Evolutionary conservation across 2,329 filamentous ascomycete species (phyloP), one percentile per base, ranked within the genome.

Genomic region (Lecanicillium sp.): DNA sequence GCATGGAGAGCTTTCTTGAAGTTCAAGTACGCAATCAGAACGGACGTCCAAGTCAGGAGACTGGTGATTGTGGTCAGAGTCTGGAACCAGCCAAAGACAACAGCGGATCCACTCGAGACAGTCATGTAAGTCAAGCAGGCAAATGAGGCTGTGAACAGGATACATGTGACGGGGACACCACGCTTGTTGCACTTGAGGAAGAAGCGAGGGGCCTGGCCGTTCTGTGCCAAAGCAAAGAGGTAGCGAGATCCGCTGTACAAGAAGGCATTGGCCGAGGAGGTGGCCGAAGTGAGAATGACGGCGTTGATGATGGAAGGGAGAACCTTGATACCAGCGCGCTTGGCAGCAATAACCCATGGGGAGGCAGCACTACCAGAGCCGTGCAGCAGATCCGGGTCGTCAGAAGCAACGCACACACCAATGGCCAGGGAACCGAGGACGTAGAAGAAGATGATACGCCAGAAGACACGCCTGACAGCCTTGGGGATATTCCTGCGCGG

Each of bases 21-120:
- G 28, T 73, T 69, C 35, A 85, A 62, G 57, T 81, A 86, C 1
- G 78, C 79, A 49, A 80, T 68, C 48, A 74, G 74, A 51, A 82
- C 77, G 45, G 77, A 71, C 19, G 71, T 68, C 69, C 79, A 84
- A 41, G 77, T 76, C 56, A 84, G 75, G 17, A 84, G 68, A 44
- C 79, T 74, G 4, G 79, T 80, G 10, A 82, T 77, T 17, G 80
- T 81, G 29, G 80, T 70, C 49, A 85, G 64, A 41, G 62, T 36
- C 18, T 25, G 18, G 20, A 36, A 27, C 33, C 33, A 36, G 10
- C 18, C 15, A 17, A 36, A 36, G 5, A 36, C 33, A 5, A 11
- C 17, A 15, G 20, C 20, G 12, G 18, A 25, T 7, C 33, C 18
- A 1, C 73, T 66, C 43, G 64, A 62, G 46, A 75, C 72, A 14